phyloP scores from a whole-genome alignment of 78 protist species.

The Goniomonas avonlea region DNA sequence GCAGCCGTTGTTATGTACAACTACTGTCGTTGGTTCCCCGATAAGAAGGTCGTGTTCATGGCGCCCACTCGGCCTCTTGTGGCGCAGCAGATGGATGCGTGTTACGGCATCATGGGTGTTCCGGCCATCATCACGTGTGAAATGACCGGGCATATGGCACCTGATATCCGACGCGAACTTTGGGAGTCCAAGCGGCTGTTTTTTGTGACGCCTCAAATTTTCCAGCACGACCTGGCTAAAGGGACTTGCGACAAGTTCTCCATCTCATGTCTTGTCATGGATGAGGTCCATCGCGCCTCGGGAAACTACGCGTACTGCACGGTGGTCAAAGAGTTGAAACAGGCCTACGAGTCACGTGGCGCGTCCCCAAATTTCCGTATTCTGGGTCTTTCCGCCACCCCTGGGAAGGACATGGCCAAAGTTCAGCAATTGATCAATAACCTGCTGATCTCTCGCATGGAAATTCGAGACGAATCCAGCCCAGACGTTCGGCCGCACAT shows the following conservation, averaged over 20 bases:
- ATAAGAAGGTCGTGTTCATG: conserved; percentile 74
- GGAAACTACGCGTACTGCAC: background rate
- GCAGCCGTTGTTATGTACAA: conserved; percentile 88
- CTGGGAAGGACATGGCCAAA: conserved; percentile 56
- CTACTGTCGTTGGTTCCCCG: conserved; percentile 45
- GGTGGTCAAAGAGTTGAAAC: too few relatives aligned
- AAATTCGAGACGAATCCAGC: conserved; percentile 47
- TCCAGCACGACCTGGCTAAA: conserved; percentile 50
- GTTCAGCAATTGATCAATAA: conserved; percentile 66
- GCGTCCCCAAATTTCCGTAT: conserved; percentile 56
- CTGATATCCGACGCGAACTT: background rate
- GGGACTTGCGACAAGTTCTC: conserved; percentile 49
- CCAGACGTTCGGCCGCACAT: conserved; percentile 4
- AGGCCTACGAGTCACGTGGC: too few relatives aligned
- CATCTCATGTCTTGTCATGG: too few relatives aligned
- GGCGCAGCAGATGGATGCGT: conserved; percentile 80
- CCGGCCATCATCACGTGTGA: background rate
- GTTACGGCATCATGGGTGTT: conserved; percentile 46
- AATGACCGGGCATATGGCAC: conserved; percentile 48
- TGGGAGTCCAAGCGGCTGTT: conserved; percentile 67
- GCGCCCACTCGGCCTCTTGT: conserved; percentile 92
- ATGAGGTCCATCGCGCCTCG: background rate
- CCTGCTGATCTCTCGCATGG: conserved; percentile 55
- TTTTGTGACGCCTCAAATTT: conserved; percentile 77
- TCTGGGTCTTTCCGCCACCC: conserved; percentile 91